Conservation (phyloP, 495 filamentous ascomycete genomes). For the Trypethelium eluteriae region DNA sequence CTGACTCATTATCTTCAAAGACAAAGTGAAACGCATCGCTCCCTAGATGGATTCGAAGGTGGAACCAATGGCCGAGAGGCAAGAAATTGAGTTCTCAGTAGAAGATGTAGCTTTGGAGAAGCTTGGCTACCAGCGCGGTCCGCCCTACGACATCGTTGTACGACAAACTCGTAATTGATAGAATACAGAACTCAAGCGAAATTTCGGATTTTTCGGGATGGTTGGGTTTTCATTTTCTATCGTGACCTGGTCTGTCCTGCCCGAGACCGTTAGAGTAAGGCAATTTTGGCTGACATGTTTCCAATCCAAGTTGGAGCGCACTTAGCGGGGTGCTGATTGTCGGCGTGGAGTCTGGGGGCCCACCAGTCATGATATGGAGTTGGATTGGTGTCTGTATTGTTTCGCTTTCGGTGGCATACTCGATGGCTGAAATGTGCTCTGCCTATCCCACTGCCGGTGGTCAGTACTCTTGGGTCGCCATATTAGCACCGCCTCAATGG, state of each 20-base stretch:
- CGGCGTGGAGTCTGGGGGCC: slow-evolving; percentile 26
- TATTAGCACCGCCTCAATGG: slow-evolving; percentile 39
- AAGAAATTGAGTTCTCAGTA: neutral
- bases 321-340: slow-evolving; percentile 10
- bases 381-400: slow-evolving; percentile 47
- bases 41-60: neutral
- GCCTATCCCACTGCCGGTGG: slow-evolving; percentile 49
- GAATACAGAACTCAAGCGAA: slow-evolving; percentile 13
- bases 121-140: neutral
- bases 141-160: neutral
- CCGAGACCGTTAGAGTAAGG: neutral
- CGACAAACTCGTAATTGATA: neutral
- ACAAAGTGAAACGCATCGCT: neutral
- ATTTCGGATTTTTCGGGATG: slow-evolving; percentile 9
- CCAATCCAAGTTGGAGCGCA: neutral
- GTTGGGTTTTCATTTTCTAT: slow-evolving; percentile 8
- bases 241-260: neutral
- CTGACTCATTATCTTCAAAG: neutral
- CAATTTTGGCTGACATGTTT: neutral
- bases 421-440: slow-evolving; percentile 49
- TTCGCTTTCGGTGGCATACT: slow-evolving; percentile 46
- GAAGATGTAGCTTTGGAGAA: neutral
- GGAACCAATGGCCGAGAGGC: neutral
- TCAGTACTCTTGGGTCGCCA: slow-evolving; percentile 53
- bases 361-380: slow-evolving; percentile 60